A percentile compares a stretch with the other conserved stretches of the same genome.
These are phyloP conservation scores for Solanum appendiculatum DNA, from an alignment of 257 asterid genomes.

Conservation along the genomic window DNA sequence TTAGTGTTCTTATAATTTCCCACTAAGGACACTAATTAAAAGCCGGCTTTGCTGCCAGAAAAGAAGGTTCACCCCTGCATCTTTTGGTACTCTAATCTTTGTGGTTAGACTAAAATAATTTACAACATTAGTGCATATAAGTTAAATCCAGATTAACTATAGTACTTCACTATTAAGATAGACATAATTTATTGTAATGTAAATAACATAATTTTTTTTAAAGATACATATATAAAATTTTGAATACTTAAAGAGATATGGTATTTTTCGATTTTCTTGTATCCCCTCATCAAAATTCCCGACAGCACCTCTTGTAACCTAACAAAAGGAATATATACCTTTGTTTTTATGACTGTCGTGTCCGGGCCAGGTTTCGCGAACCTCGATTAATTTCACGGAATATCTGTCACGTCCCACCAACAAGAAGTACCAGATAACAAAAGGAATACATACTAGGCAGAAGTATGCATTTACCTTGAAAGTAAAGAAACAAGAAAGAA, in stretches of 20 bases:
- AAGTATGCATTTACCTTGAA: neutral
- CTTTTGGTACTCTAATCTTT: conserved; percentile 18
- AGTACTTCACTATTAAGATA: neutral
- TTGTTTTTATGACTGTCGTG: neutral
- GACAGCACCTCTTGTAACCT: neutral
- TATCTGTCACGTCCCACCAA: neutral
- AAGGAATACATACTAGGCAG: neutral
- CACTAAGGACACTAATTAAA: conserved; percentile 9
- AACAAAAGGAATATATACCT: neutral
- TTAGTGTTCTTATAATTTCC: conserved; percentile 14
- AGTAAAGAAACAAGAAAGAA: neutral
- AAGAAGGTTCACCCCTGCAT: conserved; percentile 27
- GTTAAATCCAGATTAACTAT: neutral
- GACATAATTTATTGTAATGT: neutral
- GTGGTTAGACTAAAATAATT: neutral
- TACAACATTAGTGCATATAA: neutral
- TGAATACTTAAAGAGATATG: neutral
- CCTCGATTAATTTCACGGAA: neutral
- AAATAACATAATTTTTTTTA: neutral
- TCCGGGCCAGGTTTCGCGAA: fast-evolving
- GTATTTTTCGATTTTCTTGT: neutral
- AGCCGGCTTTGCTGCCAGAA: conserved; percentile 40
- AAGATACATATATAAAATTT: neutral
- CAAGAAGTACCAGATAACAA: neutral
- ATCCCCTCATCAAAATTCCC: neutral